Evolutionary conservation across 345 rosid species (phyloP).

Genomic region (Theobroma cacao): DNA sequence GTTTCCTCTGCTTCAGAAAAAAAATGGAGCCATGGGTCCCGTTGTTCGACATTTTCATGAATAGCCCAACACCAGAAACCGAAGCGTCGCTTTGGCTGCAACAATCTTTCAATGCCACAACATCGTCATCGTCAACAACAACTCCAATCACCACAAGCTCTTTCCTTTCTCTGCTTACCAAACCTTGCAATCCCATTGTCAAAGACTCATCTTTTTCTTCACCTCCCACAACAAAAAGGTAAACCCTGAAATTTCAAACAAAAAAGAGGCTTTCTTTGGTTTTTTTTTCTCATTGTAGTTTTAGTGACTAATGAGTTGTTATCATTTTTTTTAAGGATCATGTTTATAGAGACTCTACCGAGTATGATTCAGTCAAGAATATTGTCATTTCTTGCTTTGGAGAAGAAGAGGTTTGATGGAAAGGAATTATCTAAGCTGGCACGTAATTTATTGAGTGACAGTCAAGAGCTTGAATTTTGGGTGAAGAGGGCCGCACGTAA

Average conservation of each 20-base stretch:
- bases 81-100: conserved; percentile 74
- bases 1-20: too few species aligned
- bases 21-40: conserved; percentile 70
- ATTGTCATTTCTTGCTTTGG: conserved; percentile 53
- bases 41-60: conserved; percentile 56
- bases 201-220: conserved; percentile 21
- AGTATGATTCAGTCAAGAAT: conserved; percentile 60
- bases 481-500: conserved; percentile 58
- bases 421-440: conserved; percentile 49
- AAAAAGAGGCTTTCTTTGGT: not conserved
- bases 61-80: conserved; percentile 57
- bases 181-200: conserved; percentile 27
- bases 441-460: conserved; percentile 36
- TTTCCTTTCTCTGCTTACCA: conserved; percentile 51
- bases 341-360: conserved; percentile 73
- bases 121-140: conserved; percentile 25
- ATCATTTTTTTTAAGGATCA: conserved; percentile 32
- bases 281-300: not conserved
- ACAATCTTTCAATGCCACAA: conserved; percentile 32
- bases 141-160: conserved; percentile 56
- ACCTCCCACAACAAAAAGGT: conserved; percentile 43
- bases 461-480: conserved; percentile 51
- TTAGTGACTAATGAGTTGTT: conserved; percentile 4
- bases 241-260: conserved; percentile 6
- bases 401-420: conserved; percentile 47